phyloP scores from a whole-genome alignment of 1,284 basidiomycete genomes.

The Pholiota adiposa region DNA sequence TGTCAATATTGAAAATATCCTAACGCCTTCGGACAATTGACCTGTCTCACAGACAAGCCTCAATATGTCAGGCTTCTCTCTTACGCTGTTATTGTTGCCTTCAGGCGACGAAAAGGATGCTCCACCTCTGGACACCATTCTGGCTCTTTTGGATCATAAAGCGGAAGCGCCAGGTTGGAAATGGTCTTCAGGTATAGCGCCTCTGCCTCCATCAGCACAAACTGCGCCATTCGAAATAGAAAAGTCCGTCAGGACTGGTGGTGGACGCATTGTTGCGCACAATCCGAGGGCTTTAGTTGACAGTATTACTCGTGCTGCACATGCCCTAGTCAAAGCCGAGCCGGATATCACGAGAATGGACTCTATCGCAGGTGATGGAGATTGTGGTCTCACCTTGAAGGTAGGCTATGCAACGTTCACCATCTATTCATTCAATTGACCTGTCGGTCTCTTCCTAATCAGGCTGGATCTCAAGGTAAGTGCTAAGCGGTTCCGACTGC shows the following conservation, averaged over 20 bases:
- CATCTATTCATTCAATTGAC: constrained; percentile 30
- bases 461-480: constrained; percentile 43
- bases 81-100: constrained; percentile 86
- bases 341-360: constrained; percentile 91
- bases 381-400: constrained; percentile 88
- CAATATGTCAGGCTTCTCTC: constrained; percentile 94
- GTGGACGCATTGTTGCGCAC: constrained; percentile 19
- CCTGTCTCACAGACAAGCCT: constrained; percentile 72
- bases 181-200: constrained; percentile 57
- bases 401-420: constrained; percentile 39
- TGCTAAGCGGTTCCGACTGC: not conserved
- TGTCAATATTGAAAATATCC: constrained; percentile 19
- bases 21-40: not conserved
- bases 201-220: constrained; percentile 28
- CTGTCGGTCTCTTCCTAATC: not conserved
- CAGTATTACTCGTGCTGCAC: constrained; percentile 67
- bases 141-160: constrained; percentile 80
- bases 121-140: constrained; percentile 53
- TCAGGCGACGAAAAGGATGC: constrained; percentile 37
- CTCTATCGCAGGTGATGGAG: constrained; percentile 69
- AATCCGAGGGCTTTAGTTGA: constrained; percentile 56
- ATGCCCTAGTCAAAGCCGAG: constrained; percentile 77
- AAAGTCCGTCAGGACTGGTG: not conserved
- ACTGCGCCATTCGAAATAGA: constrained; percentile 18
- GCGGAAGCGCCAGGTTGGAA: constrained; percentile 85